Percentiles rank a stretch among this genome's conserved stretches.
phyloP scores from a whole-genome alignment of 225 moss, liverwort and hornwort genomes.

The Pseudoscleropodium purum region DNA sequence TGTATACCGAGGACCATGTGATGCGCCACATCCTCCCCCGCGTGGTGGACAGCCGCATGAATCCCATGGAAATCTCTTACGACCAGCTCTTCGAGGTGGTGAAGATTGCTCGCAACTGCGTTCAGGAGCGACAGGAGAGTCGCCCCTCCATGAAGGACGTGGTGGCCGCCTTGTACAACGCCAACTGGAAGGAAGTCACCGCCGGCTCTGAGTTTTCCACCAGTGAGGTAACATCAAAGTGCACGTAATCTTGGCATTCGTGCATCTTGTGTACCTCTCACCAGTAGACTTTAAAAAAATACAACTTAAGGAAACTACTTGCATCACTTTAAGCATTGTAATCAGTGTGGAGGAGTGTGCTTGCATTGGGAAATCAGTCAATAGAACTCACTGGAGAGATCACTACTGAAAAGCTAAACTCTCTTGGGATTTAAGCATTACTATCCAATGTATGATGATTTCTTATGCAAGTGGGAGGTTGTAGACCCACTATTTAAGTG shows the following conservation, averaged over 20 bases:
- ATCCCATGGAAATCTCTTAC: background rate
- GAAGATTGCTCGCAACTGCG: slow-evolving; percentile 36
- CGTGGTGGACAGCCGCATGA: slow-evolving; percentile 40
- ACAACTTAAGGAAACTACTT: background rate
- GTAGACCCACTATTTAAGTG: background rate
- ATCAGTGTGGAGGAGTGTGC: too few species aligned
- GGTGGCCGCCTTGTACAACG: slow-evolving; percentile 36
- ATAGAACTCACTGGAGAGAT: background rate
- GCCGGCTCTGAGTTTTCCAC: slow-evolving; percentile 6
- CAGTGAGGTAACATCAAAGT: slow-evolving; percentile 3
- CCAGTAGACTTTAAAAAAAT: background rate
- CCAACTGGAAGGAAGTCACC: slow-evolving; percentile 31
- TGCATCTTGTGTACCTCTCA: background rate
- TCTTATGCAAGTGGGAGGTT: background rate
- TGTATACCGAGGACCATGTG: slow-evolving; percentile 35
- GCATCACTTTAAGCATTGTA: background rate
- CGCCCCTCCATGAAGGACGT: slow-evolving; percentile 45
- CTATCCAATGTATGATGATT: background rate
- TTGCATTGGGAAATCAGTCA: background rate
- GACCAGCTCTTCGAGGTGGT: slow-evolving; percentile 42
- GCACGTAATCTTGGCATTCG: background rate
- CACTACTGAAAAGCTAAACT: background rate
- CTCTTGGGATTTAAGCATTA: background rate
- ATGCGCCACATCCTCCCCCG: slow-evolving; percentile 41
- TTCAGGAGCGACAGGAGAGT: slow-evolving; percentile 28